Evolutionary conservation across 306 rosid species (phyloP), one percentile per base, ranked within the genome.

Genomic region (Vigna nakashimae): DNA sequence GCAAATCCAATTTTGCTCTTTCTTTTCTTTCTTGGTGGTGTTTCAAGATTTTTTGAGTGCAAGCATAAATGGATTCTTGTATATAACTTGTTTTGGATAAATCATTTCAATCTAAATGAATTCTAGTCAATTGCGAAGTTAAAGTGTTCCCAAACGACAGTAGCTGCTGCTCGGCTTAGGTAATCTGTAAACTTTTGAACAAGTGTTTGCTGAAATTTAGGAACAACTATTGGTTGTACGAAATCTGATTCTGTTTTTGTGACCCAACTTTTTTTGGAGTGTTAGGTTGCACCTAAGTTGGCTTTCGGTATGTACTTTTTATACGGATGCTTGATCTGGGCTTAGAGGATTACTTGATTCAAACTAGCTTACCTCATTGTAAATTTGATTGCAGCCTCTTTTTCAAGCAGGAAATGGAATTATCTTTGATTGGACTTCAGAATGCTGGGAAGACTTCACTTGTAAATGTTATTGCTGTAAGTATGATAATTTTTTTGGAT

Each of bases 341-440:
- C 75, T 79, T 45, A 68, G 45, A 53, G 55, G 81, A 63, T 14
- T 26, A 7, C 42, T 71, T 74, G 74, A 74, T 71, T 78, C 45
- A 28, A 24, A 26, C n/a, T 70, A 17, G 76, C 82, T 79, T 81
- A 86, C 43, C 62, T 8, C 24, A n/a, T 81, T 70, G 65, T 66
- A 12, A 57, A 74, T 86, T 75, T 87, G 82, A 40, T 89, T 89
- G 84, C 94, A 91, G 96, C 92, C 96, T 93, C 64, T 93, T 93
- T 74, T 93, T 93, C 85, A 93, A 93, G 94, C 94, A 93, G 89
- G 96, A 93, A 85, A 93, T 93, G 98, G 98, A 93, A 84, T 82
- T 93, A 69, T 93, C 98, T 80, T 84, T 93, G 85, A 90, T 93
- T 26, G 98, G 98, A 46, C 98, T 93, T 78, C 98, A 91, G 83